A percentile compares a stretch with the other conserved stretches of the same genome.
These are phyloP conservation scores for Akanthomyces lecanii DNA, from an alignment of 2,329 filamentous ascomycete species.

Conservation along the genomic window DNA sequence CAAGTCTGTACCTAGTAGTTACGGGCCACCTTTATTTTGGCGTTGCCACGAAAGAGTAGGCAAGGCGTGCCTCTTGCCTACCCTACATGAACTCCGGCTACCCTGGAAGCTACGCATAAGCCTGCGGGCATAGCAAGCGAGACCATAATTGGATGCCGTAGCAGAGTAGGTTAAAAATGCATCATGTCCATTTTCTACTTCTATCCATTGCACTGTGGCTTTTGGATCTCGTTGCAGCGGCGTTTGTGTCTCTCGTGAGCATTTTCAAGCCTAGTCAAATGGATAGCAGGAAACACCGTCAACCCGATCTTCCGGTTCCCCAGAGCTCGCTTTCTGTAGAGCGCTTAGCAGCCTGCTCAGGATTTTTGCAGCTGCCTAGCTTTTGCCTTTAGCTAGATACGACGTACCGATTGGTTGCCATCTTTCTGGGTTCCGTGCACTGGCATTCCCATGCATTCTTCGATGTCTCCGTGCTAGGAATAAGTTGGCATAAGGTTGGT, in stretches of 20 bases:
- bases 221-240: neutral
- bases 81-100: neutral
- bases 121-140: neutral
- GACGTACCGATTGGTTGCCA: neutral
- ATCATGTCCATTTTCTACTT: neutral
- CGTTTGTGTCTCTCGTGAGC: neutral
- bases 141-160: neutral
- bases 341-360: neutral
- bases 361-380: neutral
- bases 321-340: neutral
- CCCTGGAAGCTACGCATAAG: neutral
- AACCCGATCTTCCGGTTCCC: neutral
- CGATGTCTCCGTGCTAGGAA: neutral
- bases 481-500: neutral
- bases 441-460: neutral
- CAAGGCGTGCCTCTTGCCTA: neutral
- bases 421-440: neutral
- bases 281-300: neutral
- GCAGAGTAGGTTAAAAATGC: neutral
- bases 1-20: neutral
- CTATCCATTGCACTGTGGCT: neutral
- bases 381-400: neutral
- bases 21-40: neutral
- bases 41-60: neutral
- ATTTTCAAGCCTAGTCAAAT: neutral